A percentile compares a stretch with the other conserved stretches of the same genome.
Evolutionary conservation across 768 basidiomycete genomes (phyloP).

Genomic region (Tremella fuciformis): DNA sequence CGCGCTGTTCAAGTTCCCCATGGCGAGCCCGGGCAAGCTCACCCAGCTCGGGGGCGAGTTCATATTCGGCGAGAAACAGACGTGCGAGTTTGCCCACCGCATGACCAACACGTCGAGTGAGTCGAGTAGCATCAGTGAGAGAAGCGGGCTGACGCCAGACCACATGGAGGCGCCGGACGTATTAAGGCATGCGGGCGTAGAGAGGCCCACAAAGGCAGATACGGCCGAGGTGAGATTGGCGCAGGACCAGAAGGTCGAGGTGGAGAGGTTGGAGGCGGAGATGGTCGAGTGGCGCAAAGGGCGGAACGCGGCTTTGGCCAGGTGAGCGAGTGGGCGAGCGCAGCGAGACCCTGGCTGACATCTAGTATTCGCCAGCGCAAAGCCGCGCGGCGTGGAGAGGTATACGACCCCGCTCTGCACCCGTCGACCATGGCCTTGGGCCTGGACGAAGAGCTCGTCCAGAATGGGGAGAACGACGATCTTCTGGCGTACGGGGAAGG

Average conservation of each 20-base stretch:
- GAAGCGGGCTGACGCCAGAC: conserved; percentile 30
- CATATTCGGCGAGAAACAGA: conserved; percentile 42
- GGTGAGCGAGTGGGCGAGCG: conserved; percentile 22
- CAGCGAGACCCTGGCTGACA: conserved; percentile 1
- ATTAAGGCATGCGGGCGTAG: conserved; percentile 40
- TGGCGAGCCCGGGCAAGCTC: conserved; percentile 47
- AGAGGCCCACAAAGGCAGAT: conserved; percentile 30
- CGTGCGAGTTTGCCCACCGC: conserved; percentile 50
- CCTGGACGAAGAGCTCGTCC: conserved; percentile 1
- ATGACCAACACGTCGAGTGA: conserved; percentile 50
- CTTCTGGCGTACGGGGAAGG: neutral
- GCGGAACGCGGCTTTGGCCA: conserved; percentile 37
- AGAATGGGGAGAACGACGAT: neutral
- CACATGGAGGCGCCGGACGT: conserved; percentile 53
- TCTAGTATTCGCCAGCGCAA: conserved; percentile 36
- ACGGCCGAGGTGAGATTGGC: conserved; percentile 25
- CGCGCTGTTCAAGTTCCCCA: conserved; percentile 45
- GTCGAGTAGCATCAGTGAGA: too few species aligned
- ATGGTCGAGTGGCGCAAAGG: conserved; percentile 39
- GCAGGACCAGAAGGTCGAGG: conserved; percentile 32
- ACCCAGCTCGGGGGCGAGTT: conserved; percentile 53
- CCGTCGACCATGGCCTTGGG: neutral
- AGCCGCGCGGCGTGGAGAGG: conserved; percentile 33
- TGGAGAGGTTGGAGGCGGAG: conserved; percentile 39
- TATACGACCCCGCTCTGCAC: conserved; percentile 12